Evolutionary conservation across 1,284 basidiomycete genomes (phyloP), one percentile per base, ranked within the genome.

Genomic region (Hortiboletus rubellus): DNA sequence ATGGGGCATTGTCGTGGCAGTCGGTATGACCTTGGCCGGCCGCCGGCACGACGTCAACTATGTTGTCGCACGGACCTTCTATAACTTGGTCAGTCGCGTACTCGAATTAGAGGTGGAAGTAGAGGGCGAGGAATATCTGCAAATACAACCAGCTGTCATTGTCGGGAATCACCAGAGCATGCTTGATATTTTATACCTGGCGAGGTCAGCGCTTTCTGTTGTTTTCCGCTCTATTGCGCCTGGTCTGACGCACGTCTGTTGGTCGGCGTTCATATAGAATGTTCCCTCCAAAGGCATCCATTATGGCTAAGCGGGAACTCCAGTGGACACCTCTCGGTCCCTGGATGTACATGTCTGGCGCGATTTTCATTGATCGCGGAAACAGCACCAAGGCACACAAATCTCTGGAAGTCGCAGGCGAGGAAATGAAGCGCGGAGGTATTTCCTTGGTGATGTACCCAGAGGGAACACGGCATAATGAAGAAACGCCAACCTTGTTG

Each of bases 111-210:
- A 78, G 48, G 78, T 98, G 64, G 82, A 86, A 52, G 82, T 98
- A 34, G 94, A 98, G 71, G 95, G 94, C 30, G 86, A 89, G 67
- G 91, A 98, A 70, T 78, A 96, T 70, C 78, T 98, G 50, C 60
- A 77, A 70, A 80, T 81, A 44, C 70, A 81, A 48, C 86, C 92
- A 24, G 83, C 86, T 2, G 86, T 99, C 15, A 73, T 96, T 33
- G 82, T 98, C 60, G 87, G 85, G 10, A 99, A 99, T 73, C 97
- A 99, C 72, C 97, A 98, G 78, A 93, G 90, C 65, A 91, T 94
- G 83, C 74, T 97, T 54, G 94, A 96, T 74, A 83, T 97, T 58
- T 74, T 95, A 40, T 86, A 88, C 66, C 79, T 99, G 52, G 96
- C 91, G 57, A 84, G 83, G 90, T 91, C 70, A 73, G 85, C 64